Evolutionary conservation across 116 monocot species (phyloP), one percentile per base, ranked within the genome.

Genomic region (Trichopus zeylanicus): DNA sequence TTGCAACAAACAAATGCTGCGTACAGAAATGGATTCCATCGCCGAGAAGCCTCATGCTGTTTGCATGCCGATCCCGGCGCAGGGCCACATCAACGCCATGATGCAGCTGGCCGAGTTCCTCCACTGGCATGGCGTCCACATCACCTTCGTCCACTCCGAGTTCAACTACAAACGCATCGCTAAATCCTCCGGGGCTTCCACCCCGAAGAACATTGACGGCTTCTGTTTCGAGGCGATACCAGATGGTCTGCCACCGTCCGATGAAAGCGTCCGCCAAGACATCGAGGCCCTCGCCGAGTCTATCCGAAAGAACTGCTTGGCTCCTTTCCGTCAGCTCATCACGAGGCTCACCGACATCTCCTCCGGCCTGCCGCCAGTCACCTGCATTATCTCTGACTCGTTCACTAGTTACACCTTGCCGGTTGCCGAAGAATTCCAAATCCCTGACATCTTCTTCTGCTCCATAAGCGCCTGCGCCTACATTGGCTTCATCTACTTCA

Each of bases 81-180:
- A 63, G 0, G 75, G 75, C 2, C 69, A 75, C 59, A 69, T 75
- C 11, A 69, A 56, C 31, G 51, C 75, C 52, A 69, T 69, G 64
- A 48, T 75, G 30, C 62, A 75, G 59, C 35, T 68, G 7, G 75
- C 69, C 30, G 64, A 59, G 59, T 51, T 75, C 58, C 75, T 75
- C 42, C 69, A 69, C 58, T 51, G 26, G 56, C 33, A 51, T 27
- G 63, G 59, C 51, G 64, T 75, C 64, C 24, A 39, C 63, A 46
- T 75, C 52, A 75, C 75, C 63, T 75, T 64, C 64, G 51, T 75
- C 38, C 24, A 64, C 46, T 63, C 68, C 18, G 61, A 69, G 38
- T 56, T 28, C 55, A 55, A 55, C 59, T 34, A 59, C 38, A 35
- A 38, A 0, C 59, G 59, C 9, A 58, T 67, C 31, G 53, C 65